phyloP scores from a whole-genome alignment of 139 green algal species.

The Spirogloea muscicola region DNA sequence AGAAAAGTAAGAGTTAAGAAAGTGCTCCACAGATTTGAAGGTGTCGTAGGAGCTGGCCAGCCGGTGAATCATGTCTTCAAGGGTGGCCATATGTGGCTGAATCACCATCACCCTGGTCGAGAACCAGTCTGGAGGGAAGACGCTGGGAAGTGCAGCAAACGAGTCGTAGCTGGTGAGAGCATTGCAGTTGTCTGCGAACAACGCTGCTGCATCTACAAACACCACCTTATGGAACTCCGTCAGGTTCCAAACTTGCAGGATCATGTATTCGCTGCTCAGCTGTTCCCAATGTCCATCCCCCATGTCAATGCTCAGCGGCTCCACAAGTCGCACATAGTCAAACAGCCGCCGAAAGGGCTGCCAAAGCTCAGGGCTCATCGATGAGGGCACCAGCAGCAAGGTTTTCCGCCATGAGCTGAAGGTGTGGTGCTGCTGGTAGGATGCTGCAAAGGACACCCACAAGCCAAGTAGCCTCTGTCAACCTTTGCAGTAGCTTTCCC shows the following conservation, averaged over 20 bases:
- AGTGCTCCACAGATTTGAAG: slow-evolving; percentile 32
- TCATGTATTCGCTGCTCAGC: background rate
- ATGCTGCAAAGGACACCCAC: background rate
- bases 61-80: slow-evolving; percentile 15
- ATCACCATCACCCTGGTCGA: slow-evolving; percentile 20
- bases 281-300: background rate
- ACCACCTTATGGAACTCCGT: background rate
- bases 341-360: background rate
- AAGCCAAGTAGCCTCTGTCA: background rate
- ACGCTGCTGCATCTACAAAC: slow-evolving; percentile 8
- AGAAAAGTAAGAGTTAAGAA: slow-evolving; percentile 41
- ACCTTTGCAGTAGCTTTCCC: background rate
- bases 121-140: slow-evolving; percentile 8
- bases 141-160: slow-evolving; percentile 12
- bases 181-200: slow-evolving; percentile 12
- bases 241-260: slow-evolving; percentile 18
- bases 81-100: slow-evolving; percentile 2
- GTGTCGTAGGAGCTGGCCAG: too few relatives aligned
- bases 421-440: background rate
- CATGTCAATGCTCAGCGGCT: background rate
- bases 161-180: background rate
- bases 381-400: slow-evolving; percentile 8
- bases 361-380: background rate
- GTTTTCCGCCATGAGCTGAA: background rate
- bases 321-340: slow-evolving; percentile 10